Conservation (phyloP, 2,329 filamentous ascomycete genomes). For the Metarhizium album region DNA sequence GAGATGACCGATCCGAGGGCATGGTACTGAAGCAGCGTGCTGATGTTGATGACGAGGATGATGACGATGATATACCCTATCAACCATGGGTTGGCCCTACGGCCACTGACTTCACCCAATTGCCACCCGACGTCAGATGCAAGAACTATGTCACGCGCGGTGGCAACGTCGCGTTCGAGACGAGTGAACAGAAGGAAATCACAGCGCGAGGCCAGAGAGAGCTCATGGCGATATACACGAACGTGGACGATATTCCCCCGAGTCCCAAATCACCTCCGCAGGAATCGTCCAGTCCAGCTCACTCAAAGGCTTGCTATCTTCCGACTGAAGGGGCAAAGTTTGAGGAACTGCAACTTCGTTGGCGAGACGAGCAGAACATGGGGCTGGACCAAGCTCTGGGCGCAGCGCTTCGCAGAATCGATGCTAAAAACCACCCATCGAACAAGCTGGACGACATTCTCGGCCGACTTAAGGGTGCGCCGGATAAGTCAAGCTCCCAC, state of each 20-base stretch:
- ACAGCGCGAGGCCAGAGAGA: constrained; percentile 46
- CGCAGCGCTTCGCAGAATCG: constrained; percentile 32
- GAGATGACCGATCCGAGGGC: constrained; percentile 63
- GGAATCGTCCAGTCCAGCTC: constrained; percentile 17
- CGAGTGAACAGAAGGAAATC: constrained; percentile 45
- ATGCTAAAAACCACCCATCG: constrained; percentile 24
- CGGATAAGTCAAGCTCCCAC: not conserved
- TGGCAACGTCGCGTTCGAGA: constrained; percentile 38
- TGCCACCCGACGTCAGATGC: constrained; percentile 34
- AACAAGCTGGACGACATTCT: constrained; percentile 30
- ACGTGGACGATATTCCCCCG: constrained; percentile 41
- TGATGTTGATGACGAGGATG: constrained; percentile 39
- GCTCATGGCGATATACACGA: constrained; percentile 50
- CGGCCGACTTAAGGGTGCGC: constrained; percentile 20
- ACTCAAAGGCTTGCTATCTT: constrained; percentile 23
- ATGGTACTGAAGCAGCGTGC: constrained; percentile 52
- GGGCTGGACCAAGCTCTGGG: constrained; percentile 32
- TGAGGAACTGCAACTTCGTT: constrained; percentile 38
- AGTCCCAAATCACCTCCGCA: constrained; percentile 43
- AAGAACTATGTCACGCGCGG: constrained; percentile 44
- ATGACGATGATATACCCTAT: constrained; percentile 46
- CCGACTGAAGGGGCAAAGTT: constrained; percentile 30
- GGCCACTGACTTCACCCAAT: constrained; percentile 33
- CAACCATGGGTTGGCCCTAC: constrained; percentile 41
- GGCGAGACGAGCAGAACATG: constrained; percentile 34